Base-by-base conservation (phyloP, 768 basidiomycete genomes). In the Symmetrospora coprosmae region DNA sequence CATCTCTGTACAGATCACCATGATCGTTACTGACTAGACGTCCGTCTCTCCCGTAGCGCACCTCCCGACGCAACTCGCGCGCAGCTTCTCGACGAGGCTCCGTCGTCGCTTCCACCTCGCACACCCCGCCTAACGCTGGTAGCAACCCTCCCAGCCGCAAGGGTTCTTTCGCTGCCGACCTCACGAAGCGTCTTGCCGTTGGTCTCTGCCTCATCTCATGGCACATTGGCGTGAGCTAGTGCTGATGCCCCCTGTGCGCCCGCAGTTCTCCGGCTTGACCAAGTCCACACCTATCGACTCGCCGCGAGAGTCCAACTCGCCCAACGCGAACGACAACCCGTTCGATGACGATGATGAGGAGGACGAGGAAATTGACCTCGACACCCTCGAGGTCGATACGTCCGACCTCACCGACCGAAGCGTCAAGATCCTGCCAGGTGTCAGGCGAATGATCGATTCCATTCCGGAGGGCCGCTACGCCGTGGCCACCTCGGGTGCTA, bases 401-500 rank as follows among this genome's bases (percentile, higher is more conserved):
- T 76, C 78, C n/a, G 82, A 68, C 52, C 38, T 66, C 7, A 55
- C 50, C 33, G 68, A 67, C 43, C 69, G 67, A 65, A 63, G 60
- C 31, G 72, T 85, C 37, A 77, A 76, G 52, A 84, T 85, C 66
- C 76, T 86, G 1, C 84, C 84, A 27, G 83, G 84, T 38, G 84
- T 85, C 2, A 75, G 76, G 68, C 73, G 71, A 61, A 76, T 86
- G 75, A 82, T 86, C 63, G 75, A 77, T 53, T 80, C 81, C 5
- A 76, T 86, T 50, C 83, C 84, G 3, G 72, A 75, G 51, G 82
- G 79, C n/a, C 76, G 75, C 39, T 85, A 81, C 67, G 83, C 82
- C 19, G 81, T 85, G 17, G 83, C 83, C 2, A 85, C 84, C 0
- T 83, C 82, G 0, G 83, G 82, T 4, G 83, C 84, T 2, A 62